A percentile compares a stretch with the other conserved stretches of the same genome.
Evolutionary conservation across 495 filamentous ascomycete species (phyloP).

Genomic region (Lophiostoma macrostomum): DNA sequence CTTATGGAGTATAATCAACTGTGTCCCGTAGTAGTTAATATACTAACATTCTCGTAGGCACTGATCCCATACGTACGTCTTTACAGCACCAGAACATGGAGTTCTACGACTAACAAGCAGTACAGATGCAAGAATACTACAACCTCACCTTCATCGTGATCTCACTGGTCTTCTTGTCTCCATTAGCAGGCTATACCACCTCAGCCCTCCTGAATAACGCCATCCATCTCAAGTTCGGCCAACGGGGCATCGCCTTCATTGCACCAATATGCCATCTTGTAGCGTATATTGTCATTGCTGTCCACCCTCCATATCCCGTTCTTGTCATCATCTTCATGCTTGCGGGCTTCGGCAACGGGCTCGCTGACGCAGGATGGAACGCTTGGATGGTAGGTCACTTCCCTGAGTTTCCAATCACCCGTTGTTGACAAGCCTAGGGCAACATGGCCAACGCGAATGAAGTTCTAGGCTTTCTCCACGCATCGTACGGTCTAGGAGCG

Average conservation of each 20-base stretch:
- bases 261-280: conserved; percentile 62
- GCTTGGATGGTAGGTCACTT: too few relatives aligned
- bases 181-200: conserved; percentile 56
- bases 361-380: conserved; percentile 63
- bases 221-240: conserved; percentile 61
- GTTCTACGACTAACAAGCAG: conserved; percentile 17
- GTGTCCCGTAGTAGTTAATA: background rate
- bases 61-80: conserved; percentile 54
- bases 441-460: conserved; percentile 62
- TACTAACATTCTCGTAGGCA: conserved; percentile 44
- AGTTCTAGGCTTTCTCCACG: conserved; percentile 57
- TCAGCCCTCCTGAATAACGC: conserved; percentile 58
- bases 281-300: conserved; percentile 57
- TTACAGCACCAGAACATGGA: background rate
- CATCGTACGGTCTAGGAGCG: conserved; percentile 57
- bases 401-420: too few relatives aligned
- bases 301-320: conserved; percentile 60
- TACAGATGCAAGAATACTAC: conserved; percentile 59
- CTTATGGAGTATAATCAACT: conserved; percentile 62
- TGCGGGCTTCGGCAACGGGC: conserved; percentile 62
- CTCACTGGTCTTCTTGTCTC: conserved; percentile 63
- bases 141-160: conserved; percentile 56
- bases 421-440: too few relatives aligned
- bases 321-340: conserved; percentile 57
- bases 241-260: conserved; percentile 69